Conservation (phyloP, 768 basidiomycete species). For the Xerocomellus intermedius region DNA sequence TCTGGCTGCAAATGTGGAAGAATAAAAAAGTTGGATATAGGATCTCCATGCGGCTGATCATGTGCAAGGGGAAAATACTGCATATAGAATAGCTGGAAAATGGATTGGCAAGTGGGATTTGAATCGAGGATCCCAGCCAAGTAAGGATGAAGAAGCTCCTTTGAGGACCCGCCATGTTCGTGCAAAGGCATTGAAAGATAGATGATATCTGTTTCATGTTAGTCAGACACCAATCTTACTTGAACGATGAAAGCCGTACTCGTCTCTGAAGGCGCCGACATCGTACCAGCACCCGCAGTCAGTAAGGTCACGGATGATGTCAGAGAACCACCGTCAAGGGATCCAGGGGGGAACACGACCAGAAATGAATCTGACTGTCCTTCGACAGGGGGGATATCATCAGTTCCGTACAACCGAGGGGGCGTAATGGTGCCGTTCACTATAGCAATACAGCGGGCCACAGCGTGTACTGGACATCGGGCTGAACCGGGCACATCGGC, state of each 20-base stretch:
- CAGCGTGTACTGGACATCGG: conserved; percentile 12
- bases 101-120: conserved; percentile 18
- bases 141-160: conserved; percentile 52
- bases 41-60: neutral
- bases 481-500: neutral
- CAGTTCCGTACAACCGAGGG: conserved; percentile 27
- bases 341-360: conserved; percentile 72
- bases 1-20: conserved; percentile 33
- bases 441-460: conserved; percentile 53
- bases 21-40: conserved; percentile 6
- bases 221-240: neutral
- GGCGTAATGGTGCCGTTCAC: conserved; percentile 37
- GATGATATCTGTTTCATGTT: conserved; percentile 47
- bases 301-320: conserved; percentile 57
- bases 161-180: conserved; percentile 26
- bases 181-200: conserved; percentile 54
- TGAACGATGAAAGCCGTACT: conserved; percentile 35
- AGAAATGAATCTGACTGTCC: conserved; percentile 56
- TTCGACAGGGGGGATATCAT: conserved; percentile 16
- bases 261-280: conserved; percentile 72
- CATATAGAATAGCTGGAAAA: conserved; percentile 57
- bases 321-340: conserved; percentile 47
- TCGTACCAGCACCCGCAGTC: conserved; percentile 67
- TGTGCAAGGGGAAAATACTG: conserved; percentile 35
- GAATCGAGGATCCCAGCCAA: conserved; percentile 43